Conservation (phyloP, 2,329 filamentous ascomycete genomes). For the Neonectria magnoliae region DNA sequence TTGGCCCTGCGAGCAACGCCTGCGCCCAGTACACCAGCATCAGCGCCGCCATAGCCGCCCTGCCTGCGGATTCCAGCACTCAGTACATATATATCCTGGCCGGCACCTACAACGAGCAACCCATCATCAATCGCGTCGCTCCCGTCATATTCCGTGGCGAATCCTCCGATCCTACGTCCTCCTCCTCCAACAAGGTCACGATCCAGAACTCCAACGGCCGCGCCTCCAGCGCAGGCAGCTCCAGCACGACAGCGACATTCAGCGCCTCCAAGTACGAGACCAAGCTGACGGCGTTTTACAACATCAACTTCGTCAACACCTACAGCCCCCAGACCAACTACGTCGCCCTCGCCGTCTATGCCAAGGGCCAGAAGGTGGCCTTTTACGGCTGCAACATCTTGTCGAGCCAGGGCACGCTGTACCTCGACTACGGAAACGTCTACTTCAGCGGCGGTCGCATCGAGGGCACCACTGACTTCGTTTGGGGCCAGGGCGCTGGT, state of each 20-base stretch:
- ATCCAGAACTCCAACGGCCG: constrained; percentile 42
- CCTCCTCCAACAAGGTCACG: constrained; percentile 67
- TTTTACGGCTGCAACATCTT: constrained; percentile 52
- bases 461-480: constrained; percentile 34
- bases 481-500: constrained; percentile 38
- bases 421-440: constrained; percentile 37
- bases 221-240: constrained; percentile 29
- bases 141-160: constrained; percentile 57
- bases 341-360: constrained; percentile 38
- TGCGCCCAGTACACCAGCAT: constrained; percentile 56
- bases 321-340: constrained; percentile 29
- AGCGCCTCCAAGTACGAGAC: constrained; percentile 43
- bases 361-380: constrained; percentile 49
- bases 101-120: constrained; percentile 56
- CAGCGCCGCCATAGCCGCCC: constrained; percentile 46
- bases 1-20: constrained; percentile 50
- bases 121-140: constrained; percentile 51
- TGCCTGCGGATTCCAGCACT: constrained; percentile 46
- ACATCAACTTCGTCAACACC: constrained; percentile 44
- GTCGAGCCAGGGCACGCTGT: constrained; percentile 35
- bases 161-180: constrained; percentile 55
- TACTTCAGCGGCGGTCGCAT: constrained; percentile 35
- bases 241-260: constrained; percentile 37
- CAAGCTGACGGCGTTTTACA: constrained; percentile 43
- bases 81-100: constrained; percentile 56